Conservation (phyloP, 371 early-diverging fungal genomes). For the Mucor lusitanicus region DNA sequence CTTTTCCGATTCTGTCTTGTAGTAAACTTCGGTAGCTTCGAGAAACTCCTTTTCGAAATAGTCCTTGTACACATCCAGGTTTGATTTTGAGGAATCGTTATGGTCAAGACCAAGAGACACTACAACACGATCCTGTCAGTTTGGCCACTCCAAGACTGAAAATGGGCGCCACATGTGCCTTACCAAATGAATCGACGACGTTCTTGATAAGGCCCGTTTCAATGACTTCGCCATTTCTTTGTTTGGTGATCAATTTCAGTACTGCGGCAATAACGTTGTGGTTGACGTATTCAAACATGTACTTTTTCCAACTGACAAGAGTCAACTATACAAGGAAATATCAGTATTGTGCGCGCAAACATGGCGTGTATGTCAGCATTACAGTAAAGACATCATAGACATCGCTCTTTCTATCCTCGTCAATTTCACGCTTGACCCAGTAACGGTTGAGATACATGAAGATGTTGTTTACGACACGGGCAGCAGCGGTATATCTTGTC, state of each 20-base stretch:
- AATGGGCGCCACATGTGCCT: neutral
- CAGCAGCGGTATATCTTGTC: constrained; percentile 84
- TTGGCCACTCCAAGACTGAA: neutral
- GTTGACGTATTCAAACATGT: constrained; percentile 80
- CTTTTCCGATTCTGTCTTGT: constrained; percentile 81
- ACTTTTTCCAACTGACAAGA: constrained; percentile 87
- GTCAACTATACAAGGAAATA: constrained; percentile 58
- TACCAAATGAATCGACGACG: constrained; percentile 91
- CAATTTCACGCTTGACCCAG: constrained; percentile 95
- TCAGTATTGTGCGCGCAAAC: neutral
- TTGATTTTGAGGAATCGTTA: constrained; percentile 76
- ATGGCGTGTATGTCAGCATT: constrained; percentile 24
- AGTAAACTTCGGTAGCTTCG: constrained; percentile 80
- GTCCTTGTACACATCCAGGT: constrained; percentile 83
- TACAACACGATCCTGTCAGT: constrained; percentile 23
- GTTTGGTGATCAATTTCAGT: constrained; percentile 79
- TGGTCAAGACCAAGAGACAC: constrained; percentile 85
- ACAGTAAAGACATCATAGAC: constrained; percentile 95
- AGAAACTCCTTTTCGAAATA: constrained; percentile 86
- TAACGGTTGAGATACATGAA: constrained; percentile 95
- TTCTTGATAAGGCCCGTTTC: constrained; percentile 84
- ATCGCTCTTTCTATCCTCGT: constrained; percentile 83
- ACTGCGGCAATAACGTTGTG: constrained; percentile 81
- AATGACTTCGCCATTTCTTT: constrained; percentile 89
- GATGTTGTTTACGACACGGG: constrained; percentile 84